Evolutionary conservation across 202 grass and related monocot species (phyloP).

Genomic region (Thinopyrum obtusiflorum): DNA sequence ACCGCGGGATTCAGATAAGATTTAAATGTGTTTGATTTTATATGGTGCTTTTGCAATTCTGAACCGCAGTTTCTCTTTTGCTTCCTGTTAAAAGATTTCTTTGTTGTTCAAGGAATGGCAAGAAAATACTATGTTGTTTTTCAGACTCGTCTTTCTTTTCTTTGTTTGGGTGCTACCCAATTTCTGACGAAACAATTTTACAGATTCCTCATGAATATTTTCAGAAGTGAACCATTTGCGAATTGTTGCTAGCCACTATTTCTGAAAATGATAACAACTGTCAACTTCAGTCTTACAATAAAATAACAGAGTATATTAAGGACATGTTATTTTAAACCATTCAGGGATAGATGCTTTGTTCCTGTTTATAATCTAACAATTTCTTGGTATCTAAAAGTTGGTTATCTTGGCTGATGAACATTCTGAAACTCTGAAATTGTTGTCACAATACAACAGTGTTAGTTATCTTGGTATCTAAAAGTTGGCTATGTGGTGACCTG

Average conservation of each 20-base stretch:
- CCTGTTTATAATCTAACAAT: neutral
- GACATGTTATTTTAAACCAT: neutral
- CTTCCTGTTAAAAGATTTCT: constrained; percentile 9
- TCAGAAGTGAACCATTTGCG: neutral
- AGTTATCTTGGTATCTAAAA: too few relatives aligned
- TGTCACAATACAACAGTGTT: neutral
- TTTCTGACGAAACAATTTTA: neutral
- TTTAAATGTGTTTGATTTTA: constrained; percentile 3
- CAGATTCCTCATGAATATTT: neutral
- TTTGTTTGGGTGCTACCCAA: constrained; percentile 9
- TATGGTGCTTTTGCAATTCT: neutral
- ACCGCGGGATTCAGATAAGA: neutral
- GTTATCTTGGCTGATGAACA: neutral
- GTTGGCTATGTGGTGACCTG: too few relatives aligned
- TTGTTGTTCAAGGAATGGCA: neutral
- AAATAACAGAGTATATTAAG: neutral
- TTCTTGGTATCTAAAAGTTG: neutral
- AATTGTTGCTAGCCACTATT: constrained; percentile 3
- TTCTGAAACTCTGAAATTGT: neutral
- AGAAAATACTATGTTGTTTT: neutral
- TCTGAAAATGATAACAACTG: neutral
- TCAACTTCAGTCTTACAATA: neutral
- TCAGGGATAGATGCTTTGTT: neutral
- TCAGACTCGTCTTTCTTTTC: neutral
- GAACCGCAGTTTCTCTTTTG: neutral